Conservation (phyloP, 1,284 basidiomycete genomes). For the Trichosporon sp. region DNA sequence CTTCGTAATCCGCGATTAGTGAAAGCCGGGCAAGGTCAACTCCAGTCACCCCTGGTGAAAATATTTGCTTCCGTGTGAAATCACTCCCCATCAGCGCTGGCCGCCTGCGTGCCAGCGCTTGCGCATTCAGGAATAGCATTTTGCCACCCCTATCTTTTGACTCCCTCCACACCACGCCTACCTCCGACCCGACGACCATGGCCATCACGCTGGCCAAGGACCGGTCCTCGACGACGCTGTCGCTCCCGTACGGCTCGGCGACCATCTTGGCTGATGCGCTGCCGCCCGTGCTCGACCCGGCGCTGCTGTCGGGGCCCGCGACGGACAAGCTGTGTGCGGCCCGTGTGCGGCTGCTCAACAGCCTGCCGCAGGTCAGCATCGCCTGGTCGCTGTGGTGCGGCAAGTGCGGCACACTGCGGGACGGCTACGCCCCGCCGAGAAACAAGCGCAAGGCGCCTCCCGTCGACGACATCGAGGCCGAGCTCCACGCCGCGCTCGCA, state of each 20-base stretch:
- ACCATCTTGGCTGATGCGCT: conserved; percentile 4
- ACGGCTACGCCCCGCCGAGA: conserved; percentile 17
- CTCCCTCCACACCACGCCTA: not conserved
- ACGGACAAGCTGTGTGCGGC: conserved; percentile 16
- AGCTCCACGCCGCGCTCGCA: not conserved
- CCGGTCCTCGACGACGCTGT: not conserved
- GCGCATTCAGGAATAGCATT: conserved; percentile 1
- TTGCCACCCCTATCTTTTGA: conserved; percentile 5
- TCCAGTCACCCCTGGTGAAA: not conserved
- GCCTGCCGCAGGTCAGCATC: conserved; percentile 22
- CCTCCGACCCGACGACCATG: not conserved
- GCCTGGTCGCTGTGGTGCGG: conserved; percentile 36
- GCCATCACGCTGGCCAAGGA: conserved; percentile 6
- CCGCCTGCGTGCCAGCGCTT: not conserved
- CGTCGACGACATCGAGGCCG: conserved; percentile 5
- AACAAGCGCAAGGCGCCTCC: conserved; percentile 9
- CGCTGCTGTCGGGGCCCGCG: conserved; percentile 9
- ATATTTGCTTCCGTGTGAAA: conserved; percentile 6
- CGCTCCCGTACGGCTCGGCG: not conserved
- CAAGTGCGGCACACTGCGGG: conserved; percentile 25
- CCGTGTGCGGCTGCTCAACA: conserved; percentile 15
- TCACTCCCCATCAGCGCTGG: not conserved
- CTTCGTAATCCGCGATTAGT: not conserved
- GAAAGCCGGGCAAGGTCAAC: not conserved
- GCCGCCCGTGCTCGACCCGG: conserved; percentile 14